Evolutionary conservation across 352 stramenopile species (phyloP).

Genomic region (Globisporangium spinosum): DNA sequence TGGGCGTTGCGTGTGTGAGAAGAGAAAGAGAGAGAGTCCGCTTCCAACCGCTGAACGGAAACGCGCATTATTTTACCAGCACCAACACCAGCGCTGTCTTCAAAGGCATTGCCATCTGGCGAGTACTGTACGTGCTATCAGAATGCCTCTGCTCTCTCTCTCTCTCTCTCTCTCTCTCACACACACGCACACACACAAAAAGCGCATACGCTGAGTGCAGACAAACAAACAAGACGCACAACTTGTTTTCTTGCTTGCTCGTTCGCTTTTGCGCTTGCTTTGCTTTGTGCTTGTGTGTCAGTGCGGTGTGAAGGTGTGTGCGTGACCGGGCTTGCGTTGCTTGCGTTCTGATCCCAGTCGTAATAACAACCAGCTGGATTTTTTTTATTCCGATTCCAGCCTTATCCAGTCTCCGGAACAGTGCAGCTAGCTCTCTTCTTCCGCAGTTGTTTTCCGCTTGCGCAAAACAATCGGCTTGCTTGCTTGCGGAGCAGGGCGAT

Average conservation of each 20-base stretch:
- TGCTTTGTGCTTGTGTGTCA: not conserved
- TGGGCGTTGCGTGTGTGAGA: not conserved
- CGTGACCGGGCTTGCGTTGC: not conserved
- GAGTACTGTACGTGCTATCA: conserved; percentile 1
- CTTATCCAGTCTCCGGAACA: not conserved
- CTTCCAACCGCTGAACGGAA: not conserved
- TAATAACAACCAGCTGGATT: conserved; percentile 10
- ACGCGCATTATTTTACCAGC: not conserved
- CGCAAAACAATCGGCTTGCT: not conserved
- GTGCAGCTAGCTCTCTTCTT: not conserved
- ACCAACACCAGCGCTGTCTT: not conserved
- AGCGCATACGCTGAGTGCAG: not conserved
- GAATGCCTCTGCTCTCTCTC: not conserved
- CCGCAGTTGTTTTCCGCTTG: conserved; percentile 1
- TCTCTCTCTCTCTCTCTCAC: not conserved
- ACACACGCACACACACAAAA: not conserved
- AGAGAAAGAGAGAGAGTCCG: not conserved
- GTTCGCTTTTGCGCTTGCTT: not conserved
- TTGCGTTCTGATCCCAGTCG: conserved; percentile 9
- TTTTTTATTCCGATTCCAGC: not conserved
- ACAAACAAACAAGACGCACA: not conserved
- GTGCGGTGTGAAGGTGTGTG: not conserved
- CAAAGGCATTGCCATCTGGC: not conserved
- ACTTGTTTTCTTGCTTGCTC: not conserved
- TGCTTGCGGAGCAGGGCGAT: not conserved